Percentiles rank a stretch among this genome's conserved stretches.
These are phyloP conservation scores for Mycoemilia scoparia DNA, from an alignment of 192 early-diverging fungal species.

Conservation along the genomic window DNA sequence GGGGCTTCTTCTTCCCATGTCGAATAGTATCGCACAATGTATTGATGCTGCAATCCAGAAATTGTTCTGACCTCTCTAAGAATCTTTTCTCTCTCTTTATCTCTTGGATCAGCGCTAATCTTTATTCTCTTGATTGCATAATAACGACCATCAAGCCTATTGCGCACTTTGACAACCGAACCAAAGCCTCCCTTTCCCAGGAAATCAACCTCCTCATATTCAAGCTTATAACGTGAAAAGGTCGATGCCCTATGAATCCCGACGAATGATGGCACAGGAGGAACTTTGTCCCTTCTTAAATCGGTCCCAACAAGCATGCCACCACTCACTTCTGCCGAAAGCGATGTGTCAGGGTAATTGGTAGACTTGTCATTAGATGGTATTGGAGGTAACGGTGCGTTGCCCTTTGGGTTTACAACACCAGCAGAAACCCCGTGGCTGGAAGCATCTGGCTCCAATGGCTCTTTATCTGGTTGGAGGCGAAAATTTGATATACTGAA, in stretches of 20 bases:
- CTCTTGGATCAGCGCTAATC: constrained; percentile 58
- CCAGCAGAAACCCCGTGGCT: not conserved
- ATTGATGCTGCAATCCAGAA: constrained; percentile 73
- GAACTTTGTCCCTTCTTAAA: constrained; percentile 6
- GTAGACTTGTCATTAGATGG: too few species aligned
- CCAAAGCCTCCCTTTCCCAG: constrained; percentile 76
- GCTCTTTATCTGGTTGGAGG: constrained; percentile 8
- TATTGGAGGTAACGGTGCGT: too few species aligned
- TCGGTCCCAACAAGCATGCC: constrained; percentile 1
- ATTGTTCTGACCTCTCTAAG: constrained; percentile 81
- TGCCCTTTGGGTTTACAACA: not conserved
- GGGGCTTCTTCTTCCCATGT: constrained; percentile 93
- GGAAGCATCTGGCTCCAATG: not conserved
- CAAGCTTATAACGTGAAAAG: constrained; percentile 50
- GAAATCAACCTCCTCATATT: constrained; percentile 65
- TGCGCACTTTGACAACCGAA: constrained; percentile 83
- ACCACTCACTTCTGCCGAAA: too few species aligned
- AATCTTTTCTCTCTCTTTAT: constrained; percentile 65
- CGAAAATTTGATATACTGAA: constrained; percentile 13
- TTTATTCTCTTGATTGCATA: constrained; percentile 90
- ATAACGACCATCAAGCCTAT: constrained; percentile 55
- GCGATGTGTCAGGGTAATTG: not conserved
- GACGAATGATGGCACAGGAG: constrained; percentile 8
- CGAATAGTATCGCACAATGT: constrained; percentile 74
- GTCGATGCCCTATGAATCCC: constrained; percentile 7